These are phyloP conservation scores for Sclerotiophoma versabilis DNA, from an alignment of 2,329 filamentous ascomycete genomes.

Conservation along the genomic window DNA sequence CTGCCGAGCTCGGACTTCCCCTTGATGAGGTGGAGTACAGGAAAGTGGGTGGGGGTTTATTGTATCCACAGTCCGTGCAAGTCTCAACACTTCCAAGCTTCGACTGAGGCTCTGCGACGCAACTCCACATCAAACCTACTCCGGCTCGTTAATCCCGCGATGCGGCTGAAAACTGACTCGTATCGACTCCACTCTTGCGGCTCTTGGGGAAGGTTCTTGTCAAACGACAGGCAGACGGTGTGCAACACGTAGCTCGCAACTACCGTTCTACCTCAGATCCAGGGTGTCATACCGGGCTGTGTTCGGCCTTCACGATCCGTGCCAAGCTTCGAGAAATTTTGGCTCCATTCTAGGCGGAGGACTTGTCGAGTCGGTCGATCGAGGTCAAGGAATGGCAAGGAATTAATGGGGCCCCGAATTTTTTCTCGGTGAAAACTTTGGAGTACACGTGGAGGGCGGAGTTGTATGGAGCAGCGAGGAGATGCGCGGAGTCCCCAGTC, in stretches of 20 bases:
- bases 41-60: slow-evolving; percentile 3
- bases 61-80: slow-evolving; percentile 15
- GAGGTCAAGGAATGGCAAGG: slow-evolving; percentile 8
- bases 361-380: slow-evolving; percentile 10
- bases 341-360: slow-evolving; percentile 6
- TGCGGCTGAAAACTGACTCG: slow-evolving; percentile 21
- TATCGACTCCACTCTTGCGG: slow-evolving; percentile 4
- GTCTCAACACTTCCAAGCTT: slow-evolving; percentile 19
- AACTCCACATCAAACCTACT: slow-evolving; percentile 18
- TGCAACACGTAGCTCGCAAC: not conserved
- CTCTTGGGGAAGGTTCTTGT: slow-evolving; percentile 1
- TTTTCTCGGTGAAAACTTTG: slow-evolving; percentile 2
- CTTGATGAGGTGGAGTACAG: slow-evolving; percentile 2
- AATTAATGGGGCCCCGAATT: slow-evolving; percentile 10
- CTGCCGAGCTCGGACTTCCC: not conserved
- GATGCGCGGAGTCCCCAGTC: slow-evolving; percentile 12
- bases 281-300: slow-evolving; percentile 1
- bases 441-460: slow-evolving; percentile 17
- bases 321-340: slow-evolving; percentile 10
- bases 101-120: slow-evolving; percentile 21
- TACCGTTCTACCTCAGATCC: not conserved
- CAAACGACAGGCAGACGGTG: not conserved
- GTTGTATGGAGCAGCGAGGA: slow-evolving; percentile 7
- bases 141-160: slow-evolving; percentile 20
- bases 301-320: slow-evolving; percentile 5